These are phyloP conservation scores for Neonectria magnoliae DNA, from an alignment of 2,329 filamentous ascomycete species.

Conservation along the genomic window DNA sequence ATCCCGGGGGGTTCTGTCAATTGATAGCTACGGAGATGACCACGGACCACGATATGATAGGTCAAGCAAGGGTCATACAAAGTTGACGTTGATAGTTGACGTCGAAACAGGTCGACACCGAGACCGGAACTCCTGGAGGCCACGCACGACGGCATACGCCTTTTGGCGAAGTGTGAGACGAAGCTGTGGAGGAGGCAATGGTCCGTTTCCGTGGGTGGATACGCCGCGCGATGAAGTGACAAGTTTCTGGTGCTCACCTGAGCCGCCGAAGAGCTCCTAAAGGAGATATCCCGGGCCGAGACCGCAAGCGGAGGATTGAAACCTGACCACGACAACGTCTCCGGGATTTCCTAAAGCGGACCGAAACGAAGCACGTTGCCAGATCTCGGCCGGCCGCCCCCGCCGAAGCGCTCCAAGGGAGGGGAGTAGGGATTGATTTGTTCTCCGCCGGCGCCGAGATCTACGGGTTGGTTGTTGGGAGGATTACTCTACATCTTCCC, in stretches of 20 bases:
- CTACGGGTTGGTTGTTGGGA: too few relatives aligned
- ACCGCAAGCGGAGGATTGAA: constrained; percentile 15
- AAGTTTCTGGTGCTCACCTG: constrained; percentile 15
- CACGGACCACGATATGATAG: constrained; percentile 5
- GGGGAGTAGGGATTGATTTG: background rate
- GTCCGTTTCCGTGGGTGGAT: constrained; percentile 7
- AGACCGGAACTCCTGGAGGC: constrained; percentile 9
- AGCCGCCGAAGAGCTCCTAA: constrained; percentile 10
- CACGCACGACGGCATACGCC: constrained; percentile 13
- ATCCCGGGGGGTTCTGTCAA: background rate
- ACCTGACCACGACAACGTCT: constrained; percentile 1
- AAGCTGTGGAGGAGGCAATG: background rate
- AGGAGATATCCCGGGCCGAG: constrained; percentile 21
- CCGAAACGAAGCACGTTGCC: constrained; percentile 6
- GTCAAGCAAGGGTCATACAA: constrained; percentile 10
- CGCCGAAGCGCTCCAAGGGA: background rate
- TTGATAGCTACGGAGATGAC: background rate
- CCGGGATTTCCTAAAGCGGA: constrained; percentile 34
- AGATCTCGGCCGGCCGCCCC: background rate
- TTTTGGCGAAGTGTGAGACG: constrained; percentile 17
- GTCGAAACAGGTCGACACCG: constrained; percentile 1
- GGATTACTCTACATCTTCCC: too few relatives aligned
- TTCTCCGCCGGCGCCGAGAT: constrained; percentile 19
- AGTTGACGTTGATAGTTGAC: background rate
- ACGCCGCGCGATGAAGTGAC: background rate